Evolutionary conservation across 2,329 filamentous ascomycete genomes (phyloP), one percentile per base, ranked within the genome.

Genomic region (Didymella arachidicola): DNA sequence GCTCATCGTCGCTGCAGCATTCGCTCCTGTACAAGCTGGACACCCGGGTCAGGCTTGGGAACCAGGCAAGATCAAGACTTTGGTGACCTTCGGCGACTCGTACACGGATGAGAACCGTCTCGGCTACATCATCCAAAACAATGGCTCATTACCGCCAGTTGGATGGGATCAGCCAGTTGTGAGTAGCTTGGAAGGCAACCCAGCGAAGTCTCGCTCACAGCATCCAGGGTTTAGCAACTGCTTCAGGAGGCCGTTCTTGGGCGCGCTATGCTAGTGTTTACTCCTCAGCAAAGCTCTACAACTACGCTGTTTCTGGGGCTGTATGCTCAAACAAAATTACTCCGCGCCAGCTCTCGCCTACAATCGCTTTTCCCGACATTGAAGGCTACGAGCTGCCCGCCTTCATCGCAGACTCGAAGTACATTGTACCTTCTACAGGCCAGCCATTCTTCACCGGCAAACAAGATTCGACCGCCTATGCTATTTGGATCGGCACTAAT

Each of bases 401-500:
- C 27, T 83, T 80, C 70, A 65, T 81, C 34, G 78, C 79, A 8
- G 81, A 83, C 69, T 76, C 64, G 63, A 73, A 69, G 12, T 72
- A 70, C 53, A 44, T 22, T 32, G 56, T 62, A 14, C 60, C 72
- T 1, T 76, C 72, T 1, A 77, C 79, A 53, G 78, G 78, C 52
- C 77, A 71, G 1, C 74, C 76, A 6, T 75, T 84, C 57, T 74
- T 84, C 57, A 70, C 74, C 32, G 78, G 79, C 44, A 81, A 79
- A 2, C 66, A 82, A 1, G 77, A 84, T 29, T 86, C 87, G 62
- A 91, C 89, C 0, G 86, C 91, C 2, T 93, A 92, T 69, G 83
- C 86, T 1, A 83, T 93, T 49, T 93, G 89, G 89, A 92, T 93
- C 67, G 91, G 91, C 3, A 93, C 90, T 25, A 94, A 94, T 71